These are phyloP conservation scores for Pugionium cornutum DNA, from an alignment of 345 rosid species.

Conservation along the genomic window DNA sequence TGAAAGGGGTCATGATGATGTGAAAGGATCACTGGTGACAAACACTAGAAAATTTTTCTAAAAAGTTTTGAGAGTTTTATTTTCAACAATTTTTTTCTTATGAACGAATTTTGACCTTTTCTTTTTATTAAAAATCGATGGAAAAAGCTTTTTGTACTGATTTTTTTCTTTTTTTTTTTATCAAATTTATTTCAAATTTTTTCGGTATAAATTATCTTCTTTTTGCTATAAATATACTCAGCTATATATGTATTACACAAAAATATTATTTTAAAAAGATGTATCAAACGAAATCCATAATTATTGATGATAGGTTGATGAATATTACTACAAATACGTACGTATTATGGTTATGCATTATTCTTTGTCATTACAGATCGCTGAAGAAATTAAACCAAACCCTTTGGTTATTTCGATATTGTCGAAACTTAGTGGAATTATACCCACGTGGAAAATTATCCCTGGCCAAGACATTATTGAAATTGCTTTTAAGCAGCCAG, in stretches of 20 bases:
- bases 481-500: slow-evolving; percentile 64
- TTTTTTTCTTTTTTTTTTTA: no score
- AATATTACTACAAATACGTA: background rate
- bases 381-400: slow-evolving; percentile 65
- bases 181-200: no score
- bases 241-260: background rate
- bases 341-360: no score
- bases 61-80: no score
- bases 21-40: background rate
- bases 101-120: no score
- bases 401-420: slow-evolving; percentile 46
- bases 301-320: background rate
- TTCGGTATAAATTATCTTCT: no score
- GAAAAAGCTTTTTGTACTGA: no score
- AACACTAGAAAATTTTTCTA: no score
- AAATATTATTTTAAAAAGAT: background rate
- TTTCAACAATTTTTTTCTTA: no score
- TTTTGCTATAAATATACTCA: background rate
- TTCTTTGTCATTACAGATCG: slow-evolving; percentile 44
- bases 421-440: slow-evolving; percentile 40
- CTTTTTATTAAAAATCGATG: no score
- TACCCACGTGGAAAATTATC: slow-evolving; percentile 72
- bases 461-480: slow-evolving; percentile 66
- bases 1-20: slow-evolving; percentile 17
- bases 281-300: background rate